phyloP scores from a whole-genome alignment of 768 basidiomycete genomes.

The Collybiopsis luxurians region DNA sequence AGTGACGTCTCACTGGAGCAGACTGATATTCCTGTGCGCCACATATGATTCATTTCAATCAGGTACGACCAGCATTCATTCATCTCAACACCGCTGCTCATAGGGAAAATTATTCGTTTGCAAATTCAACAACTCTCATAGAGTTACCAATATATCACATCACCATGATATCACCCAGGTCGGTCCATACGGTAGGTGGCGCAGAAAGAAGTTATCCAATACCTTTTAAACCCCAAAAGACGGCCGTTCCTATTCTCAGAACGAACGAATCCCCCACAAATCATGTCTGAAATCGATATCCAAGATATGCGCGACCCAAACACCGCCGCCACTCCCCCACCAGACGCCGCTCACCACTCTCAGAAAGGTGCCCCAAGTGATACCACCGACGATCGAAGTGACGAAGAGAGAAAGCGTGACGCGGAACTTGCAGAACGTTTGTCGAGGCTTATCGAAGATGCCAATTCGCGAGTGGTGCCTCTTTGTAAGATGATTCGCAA shows the following conservation, averaged over 20 bases:
- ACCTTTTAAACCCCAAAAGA: background rate
- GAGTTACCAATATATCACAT: background rate
- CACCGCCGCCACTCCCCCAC: slow-evolving; percentile 3
- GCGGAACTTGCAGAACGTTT: slow-evolving; percentile 31
- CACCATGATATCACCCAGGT: slow-evolving; percentile 8
- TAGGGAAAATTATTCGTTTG: background rate
- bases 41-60: background rate
- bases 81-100: background rate
- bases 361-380: background rate
- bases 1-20: slow-evolving; percentile 9
- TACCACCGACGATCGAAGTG: slow-evolving; percentile 17
- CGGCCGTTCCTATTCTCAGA: background rate
- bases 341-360: background rate
- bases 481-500: slow-evolving; percentile 35
- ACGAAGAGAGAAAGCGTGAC: slow-evolving; percentile 21
- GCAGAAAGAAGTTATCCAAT: background rate
- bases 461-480: slow-evolving; percentile 26
- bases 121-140: background rate
- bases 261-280: background rate
- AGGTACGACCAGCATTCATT: background rate
- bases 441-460: slow-evolving; percentile 31
- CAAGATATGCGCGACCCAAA: slow-evolving; percentile 2
- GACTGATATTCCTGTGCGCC: background rate
- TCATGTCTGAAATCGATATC: slow-evolving; percentile 6
- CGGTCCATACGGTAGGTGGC: background rate